A percentile compares a stretch with the other conserved stretches of the same genome.
phyloP scores from a whole-genome alignment of 306 rosid genomes.

The Myrica gale region DNA sequence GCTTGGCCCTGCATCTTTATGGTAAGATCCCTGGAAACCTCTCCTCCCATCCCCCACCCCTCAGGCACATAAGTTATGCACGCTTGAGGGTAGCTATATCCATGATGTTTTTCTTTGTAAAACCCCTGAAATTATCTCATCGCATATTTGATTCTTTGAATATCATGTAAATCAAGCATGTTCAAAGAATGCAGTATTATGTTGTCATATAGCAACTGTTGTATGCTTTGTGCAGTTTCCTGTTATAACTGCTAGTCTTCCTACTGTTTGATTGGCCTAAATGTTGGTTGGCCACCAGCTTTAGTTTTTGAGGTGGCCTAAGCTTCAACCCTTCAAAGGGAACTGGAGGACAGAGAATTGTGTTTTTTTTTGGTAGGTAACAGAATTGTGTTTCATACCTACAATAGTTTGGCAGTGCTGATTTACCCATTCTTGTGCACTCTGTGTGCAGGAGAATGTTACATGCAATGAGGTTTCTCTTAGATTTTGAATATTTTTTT shows the following conservation, averaged over 20 bases:
- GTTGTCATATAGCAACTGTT: background rate
- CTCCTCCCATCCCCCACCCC: background rate
- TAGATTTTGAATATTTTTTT: conserved; percentile 24
- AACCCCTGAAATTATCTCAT: background rate
- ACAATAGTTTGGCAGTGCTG: conserved; percentile 18
- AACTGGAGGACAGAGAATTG: background rate
- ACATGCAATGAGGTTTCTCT: conserved; percentile 26
- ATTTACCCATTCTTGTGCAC: conserved; percentile 10
- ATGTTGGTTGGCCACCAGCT: background rate
- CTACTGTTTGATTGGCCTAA: background rate
- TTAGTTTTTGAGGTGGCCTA: conserved; percentile 4
- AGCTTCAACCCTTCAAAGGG: conserved; percentile 10
- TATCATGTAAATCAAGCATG: background rate
- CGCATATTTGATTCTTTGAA: background rate
- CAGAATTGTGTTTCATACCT: conserved; percentile 3
- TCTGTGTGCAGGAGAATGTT: conserved; percentile 14
- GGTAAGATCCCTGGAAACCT: conserved; percentile 53
- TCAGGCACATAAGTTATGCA: too few species aligned
- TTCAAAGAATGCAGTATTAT: background rate
- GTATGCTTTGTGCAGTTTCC: too few species aligned
- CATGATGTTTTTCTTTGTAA: background rate
- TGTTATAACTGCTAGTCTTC: background rate
- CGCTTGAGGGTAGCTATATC: background rate
- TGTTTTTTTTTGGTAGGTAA: too few species aligned
- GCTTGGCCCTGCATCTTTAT: conserved; percentile 91